Conservation (phyloP, 2,329 filamentous ascomycete species). For the Oidium heveae region DNA sequence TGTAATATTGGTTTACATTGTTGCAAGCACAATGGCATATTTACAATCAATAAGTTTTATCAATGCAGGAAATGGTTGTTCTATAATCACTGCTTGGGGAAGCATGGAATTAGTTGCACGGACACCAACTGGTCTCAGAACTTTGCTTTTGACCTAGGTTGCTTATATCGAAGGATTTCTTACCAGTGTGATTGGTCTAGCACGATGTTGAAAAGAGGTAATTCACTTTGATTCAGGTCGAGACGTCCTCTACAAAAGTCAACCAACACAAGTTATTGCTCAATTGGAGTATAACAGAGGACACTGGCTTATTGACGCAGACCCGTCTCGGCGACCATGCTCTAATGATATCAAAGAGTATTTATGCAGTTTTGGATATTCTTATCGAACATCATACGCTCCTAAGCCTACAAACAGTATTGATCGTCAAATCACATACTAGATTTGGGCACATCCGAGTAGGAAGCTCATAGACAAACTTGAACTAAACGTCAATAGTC, state of each 20-base stretch:
- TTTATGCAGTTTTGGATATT: neutral
- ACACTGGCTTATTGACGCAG: neutral
- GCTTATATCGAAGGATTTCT: neutral
- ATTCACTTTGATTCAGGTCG: neutral
- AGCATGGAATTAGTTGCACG: neutral
- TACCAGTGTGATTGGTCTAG: neutral
- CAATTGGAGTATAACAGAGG: neutral
- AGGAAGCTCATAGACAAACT: neutral
- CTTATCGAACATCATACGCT: neutral
- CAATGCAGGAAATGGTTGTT: neutral
- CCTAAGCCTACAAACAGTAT: neutral
- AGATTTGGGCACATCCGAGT: neutral
- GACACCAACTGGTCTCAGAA: neutral
- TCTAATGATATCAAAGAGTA: neutral
- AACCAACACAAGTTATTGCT: neutral
- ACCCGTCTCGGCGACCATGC: neutral
- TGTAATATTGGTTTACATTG: too few species aligned
- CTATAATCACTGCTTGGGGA: neutral
- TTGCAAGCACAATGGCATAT: too few species aligned
- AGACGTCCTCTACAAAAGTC: neutral
- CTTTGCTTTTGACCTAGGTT: neutral
- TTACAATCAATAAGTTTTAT: too few species aligned
- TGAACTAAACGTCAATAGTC: neutral
- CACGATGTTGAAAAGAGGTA: neutral
- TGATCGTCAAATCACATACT: neutral